These are phyloP conservation scores for Mortierella antarctica DNA, from an alignment of 192 early-diverging fungal genomes.

Conservation along the genomic window DNA sequence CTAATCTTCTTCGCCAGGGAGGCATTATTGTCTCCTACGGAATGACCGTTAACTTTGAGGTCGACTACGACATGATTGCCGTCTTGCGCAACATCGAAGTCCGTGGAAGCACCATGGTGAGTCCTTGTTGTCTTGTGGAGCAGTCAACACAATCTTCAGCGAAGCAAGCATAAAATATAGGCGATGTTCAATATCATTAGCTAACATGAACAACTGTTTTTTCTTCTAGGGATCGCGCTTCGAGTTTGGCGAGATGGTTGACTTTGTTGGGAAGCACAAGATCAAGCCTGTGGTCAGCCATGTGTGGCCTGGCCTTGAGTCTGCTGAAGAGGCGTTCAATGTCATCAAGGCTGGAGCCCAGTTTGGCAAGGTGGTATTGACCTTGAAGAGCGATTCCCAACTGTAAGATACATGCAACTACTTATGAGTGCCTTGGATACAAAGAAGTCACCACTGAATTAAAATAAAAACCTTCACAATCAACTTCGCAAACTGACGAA, in stretches of 20 bases:
- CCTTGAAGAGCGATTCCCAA: slow-evolving; percentile 20
- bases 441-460: too few species aligned
- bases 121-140: neutral
- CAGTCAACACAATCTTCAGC: slow-evolving; percentile 7
- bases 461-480: too few species aligned
- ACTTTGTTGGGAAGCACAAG: slow-evolving; percentile 66
- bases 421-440: too few species aligned
- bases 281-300: slow-evolving; percentile 67
- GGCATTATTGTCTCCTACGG: slow-evolving; percentile 73
- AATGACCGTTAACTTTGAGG: slow-evolving; percentile 60
- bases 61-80: slow-evolving; percentile 58
- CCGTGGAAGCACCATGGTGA: slow-evolving; percentile 72
- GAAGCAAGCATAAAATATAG: neutral
- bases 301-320: slow-evolving; percentile 63
- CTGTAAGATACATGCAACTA: slow-evolving; percentile 6
- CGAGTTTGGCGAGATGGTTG: slow-evolving; percentile 72
- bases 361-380: slow-evolving; percentile 46
- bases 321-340: slow-evolving; percentile 23
- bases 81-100: slow-evolving; percentile 73
- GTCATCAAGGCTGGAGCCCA: slow-evolving; percentile 21
- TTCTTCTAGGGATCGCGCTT: slow-evolving; percentile 37
- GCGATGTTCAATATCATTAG: neutral
- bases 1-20: slow-evolving; percentile 56
- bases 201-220: neutral
- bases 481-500: too few species aligned